phyloP scores from a whole-genome alignment of 768 basidiomycete species.

The Lentinula boryana region DNA sequence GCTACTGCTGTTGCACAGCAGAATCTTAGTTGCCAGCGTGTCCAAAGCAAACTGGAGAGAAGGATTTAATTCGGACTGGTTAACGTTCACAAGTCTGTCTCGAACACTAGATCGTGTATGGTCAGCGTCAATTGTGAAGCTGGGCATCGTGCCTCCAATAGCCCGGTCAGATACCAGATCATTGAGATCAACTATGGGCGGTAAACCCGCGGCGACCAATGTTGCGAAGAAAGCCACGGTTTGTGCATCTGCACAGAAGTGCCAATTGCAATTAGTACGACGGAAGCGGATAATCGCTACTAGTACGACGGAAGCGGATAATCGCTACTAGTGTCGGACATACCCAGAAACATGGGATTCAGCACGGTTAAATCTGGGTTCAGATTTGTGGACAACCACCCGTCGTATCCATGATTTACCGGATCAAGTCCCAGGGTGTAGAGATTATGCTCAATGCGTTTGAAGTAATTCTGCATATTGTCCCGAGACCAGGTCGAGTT shows the following conservation, averaged over 20 bases:
- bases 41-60: conserved; percentile 17
- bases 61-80: conserved; percentile 1
- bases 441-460: conserved; percentile 19
- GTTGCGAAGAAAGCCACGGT: conserved; percentile 14
- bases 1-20: conserved; percentile 11
- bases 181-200: conserved; percentile 19
- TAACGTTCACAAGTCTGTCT: conserved; percentile 15
- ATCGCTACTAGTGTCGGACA: no score
- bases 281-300: background rate
- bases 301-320: background rate
- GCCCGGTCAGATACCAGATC: conserved; percentile 14
- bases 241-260: conserved; percentile 17
- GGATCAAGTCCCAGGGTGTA: conserved; percentile 11
- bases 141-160: conserved; percentile 14
- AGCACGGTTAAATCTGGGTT: conserved; percentile 15
- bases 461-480: conserved; percentile 25
- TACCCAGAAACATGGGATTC: conserved; percentile 19
- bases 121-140: conserved; percentile 18
- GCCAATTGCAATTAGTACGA: background rate
- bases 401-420: conserved; percentile 22
- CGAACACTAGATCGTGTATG: conserved; percentile 21
- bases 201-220: conserved; percentile 11
- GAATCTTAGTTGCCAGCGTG: conserved; percentile 17
- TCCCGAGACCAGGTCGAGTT: conserved; percentile 21
- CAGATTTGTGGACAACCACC: conserved; percentile 23